phyloP scores from a whole-genome alignment of 2,329 filamentous ascomycete species.

The Colletotrichum sp. region DNA sequence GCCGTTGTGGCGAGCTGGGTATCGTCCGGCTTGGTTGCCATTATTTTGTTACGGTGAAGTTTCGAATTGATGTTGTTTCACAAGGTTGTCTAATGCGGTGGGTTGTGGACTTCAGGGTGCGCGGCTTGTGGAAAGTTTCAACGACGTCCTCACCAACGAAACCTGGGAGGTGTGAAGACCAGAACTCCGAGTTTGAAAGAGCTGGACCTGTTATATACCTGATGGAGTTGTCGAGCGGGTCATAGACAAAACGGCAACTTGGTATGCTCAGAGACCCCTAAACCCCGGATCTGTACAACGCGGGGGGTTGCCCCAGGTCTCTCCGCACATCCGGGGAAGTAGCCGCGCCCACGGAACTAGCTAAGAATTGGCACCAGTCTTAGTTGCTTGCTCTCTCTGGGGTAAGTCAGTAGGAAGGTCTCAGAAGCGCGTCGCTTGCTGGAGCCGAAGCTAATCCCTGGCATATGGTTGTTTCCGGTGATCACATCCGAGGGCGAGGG shows the following conservation, averaged over 20 bases:
- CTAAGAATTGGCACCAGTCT: background rate
- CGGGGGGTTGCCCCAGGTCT: background rate
- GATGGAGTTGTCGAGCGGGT: background rate
- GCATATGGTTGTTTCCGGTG: fast-evolving
- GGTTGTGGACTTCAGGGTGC: background rate
- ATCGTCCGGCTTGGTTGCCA: background rate
- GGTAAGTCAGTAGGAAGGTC: fast-evolving
- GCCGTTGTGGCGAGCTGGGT: background rate
- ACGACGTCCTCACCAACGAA: background rate
- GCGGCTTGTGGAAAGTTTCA: fast-evolving
- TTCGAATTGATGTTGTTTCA: fast-evolving
- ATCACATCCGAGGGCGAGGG: background rate
- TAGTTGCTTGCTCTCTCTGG: background rate
- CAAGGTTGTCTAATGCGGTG: fast-evolving
- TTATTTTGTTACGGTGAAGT: background rate
- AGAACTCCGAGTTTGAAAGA: background rate
- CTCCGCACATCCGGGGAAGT: background rate
- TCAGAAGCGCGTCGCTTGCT: background rate
- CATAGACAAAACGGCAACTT: background rate
- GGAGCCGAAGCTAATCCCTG: background rate
- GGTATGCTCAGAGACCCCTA: background rate
- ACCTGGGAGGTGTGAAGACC: background rate
- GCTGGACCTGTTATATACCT: background rate
- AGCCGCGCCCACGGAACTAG: background rate
- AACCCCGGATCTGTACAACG: background rate